These are phyloP conservation scores for Trichophaea hybrida DNA, from an alignment of 2,329 filamentous ascomycete species.

Conservation along the genomic window DNA sequence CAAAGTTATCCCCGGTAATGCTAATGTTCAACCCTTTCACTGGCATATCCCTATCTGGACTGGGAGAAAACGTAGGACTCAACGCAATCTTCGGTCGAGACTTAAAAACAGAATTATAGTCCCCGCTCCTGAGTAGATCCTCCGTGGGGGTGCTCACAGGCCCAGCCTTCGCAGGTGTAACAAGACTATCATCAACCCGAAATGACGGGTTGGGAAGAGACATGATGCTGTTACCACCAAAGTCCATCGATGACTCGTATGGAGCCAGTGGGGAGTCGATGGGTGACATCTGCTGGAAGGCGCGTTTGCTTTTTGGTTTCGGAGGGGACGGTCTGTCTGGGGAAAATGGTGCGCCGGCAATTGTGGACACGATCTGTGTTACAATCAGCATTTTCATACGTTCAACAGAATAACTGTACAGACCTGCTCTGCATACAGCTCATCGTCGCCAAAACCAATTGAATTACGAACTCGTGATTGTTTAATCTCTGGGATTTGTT, in stretches of 20 bases:
- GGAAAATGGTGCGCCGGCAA: slow-evolving; percentile 15
- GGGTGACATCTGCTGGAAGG: too few relatives aligned
- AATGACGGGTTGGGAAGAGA: not conserved
- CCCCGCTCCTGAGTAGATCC: slow-evolving; percentile 22
- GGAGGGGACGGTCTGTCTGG: slow-evolving; percentile 20
- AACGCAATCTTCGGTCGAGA: slow-evolving; percentile 26
- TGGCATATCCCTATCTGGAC: not conserved
- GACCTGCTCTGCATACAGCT: slow-evolving; percentile 21
- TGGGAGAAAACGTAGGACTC: slow-evolving; percentile 24
- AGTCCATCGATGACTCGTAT: not conserved
- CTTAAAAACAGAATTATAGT: slow-evolving; percentile 26
- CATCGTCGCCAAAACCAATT: slow-evolving; percentile 15
- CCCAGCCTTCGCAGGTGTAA: not conserved
- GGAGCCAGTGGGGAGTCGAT: not conserved
- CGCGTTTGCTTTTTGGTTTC: not conserved
- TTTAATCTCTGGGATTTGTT: not conserved
- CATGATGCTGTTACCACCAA: not conserved
- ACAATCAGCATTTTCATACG: not conserved
- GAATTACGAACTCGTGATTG: slow-evolving; percentile 3
- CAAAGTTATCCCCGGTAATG: slow-evolving; percentile 1
- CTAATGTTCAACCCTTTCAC: slow-evolving; percentile 1
- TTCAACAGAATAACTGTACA: not conserved
- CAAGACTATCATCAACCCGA: slow-evolving; percentile 2
- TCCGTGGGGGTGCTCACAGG: slow-evolving; percentile 22
- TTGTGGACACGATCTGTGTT: slow-evolving; percentile 18